Evolutionary conservation across 2,329 filamentous ascomycete genomes (phyloP).

Genomic region (Colletotrichum sp.): DNA sequence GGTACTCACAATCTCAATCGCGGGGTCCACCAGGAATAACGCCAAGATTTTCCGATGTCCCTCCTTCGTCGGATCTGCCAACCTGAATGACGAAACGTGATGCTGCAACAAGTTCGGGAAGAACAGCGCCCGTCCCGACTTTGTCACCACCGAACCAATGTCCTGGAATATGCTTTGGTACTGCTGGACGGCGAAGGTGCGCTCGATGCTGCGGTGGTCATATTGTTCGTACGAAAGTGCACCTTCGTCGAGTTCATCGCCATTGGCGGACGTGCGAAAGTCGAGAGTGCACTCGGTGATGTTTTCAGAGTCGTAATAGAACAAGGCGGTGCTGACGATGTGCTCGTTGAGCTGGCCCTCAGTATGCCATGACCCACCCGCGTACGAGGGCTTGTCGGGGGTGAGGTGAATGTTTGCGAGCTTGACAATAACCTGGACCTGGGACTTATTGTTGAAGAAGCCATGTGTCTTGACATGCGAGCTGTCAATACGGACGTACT

Average conservation of each 20-base stretch:
- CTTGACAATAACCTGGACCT: conserved; percentile 67
- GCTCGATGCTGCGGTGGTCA: conserved; percentile 36
- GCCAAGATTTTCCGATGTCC: conserved; percentile 65
- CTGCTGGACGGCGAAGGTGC: conserved; percentile 36
- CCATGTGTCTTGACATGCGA: background rate
- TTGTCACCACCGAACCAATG: conserved; percentile 52
- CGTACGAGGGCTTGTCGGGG: conserved; percentile 58
- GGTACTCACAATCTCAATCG: conserved; percentile 45
- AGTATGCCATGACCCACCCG: conserved; percentile 58
- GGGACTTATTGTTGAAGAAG: background rate
- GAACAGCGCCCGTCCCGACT: conserved; percentile 51
- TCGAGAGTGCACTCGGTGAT: conserved; percentile 54
- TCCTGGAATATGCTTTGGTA: conserved; percentile 34
- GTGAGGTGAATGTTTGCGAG: conserved; percentile 66
- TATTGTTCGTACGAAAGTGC: conserved; percentile 33
- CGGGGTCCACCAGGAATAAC: conserved; percentile 65
- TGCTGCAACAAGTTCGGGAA: conserved; percentile 63
- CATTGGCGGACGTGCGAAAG: conserved; percentile 49
- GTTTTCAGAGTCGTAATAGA: conserved; percentile 66
- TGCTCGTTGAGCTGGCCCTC: conserved; percentile 65
- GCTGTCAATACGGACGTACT: background rate
- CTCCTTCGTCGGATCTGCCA: conserved; percentile 53
- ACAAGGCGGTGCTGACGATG: conserved; percentile 66
- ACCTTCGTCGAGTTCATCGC: conserved; percentile 23
- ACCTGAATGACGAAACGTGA: conserved; percentile 52